phyloP scores from a whole-genome alignment of 2,329 filamentous ascomycete species.

The Diaporthe capsici region DNA sequence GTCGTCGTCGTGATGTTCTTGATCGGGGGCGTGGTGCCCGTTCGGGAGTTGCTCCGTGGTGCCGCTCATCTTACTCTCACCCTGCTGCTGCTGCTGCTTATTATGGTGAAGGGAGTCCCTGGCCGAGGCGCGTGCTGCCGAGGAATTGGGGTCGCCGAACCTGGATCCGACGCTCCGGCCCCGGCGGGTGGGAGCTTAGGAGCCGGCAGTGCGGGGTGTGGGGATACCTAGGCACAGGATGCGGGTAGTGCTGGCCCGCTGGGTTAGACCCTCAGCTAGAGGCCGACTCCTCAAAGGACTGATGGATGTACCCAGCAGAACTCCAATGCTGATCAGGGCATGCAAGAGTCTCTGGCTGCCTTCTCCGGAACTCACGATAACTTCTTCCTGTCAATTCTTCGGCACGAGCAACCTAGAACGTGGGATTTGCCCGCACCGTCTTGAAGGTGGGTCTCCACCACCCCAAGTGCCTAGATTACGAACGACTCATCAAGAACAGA shows the following conservation, averaged over 20 bases:
- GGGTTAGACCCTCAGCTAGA: constrained; percentile 6
- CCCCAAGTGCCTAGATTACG: neutral
- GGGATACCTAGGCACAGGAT: neutral
- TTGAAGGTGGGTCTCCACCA: neutral
- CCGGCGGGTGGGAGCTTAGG: neutral
- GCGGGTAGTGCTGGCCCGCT: neutral
- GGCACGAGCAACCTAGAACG: neutral
- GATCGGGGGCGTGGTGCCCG: constrained; percentile 19
- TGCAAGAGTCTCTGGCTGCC: neutral
- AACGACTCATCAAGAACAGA: neutral
- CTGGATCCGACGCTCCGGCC: constrained; percentile 27
- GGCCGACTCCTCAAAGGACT: neutral
- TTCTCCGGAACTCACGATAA: neutral
- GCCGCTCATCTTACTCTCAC: constrained; percentile 32
- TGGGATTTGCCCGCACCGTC: neutral
- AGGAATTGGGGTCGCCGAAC: constrained; percentile 28
- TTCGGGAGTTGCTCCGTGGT: constrained; percentile 25
- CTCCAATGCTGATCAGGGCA: neutral
- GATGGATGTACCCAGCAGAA: neutral
- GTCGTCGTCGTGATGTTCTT: constrained; percentile 26
- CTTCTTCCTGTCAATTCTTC: neutral
- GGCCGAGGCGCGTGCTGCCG: constrained; percentile 7
- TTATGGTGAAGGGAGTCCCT: neutral
- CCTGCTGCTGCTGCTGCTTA: neutral
- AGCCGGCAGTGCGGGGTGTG: constrained; percentile 9